phyloP scores from a whole-genome alignment of 2,329 filamentous ascomycete species.

The Calcarisporium arbuscula region DNA sequence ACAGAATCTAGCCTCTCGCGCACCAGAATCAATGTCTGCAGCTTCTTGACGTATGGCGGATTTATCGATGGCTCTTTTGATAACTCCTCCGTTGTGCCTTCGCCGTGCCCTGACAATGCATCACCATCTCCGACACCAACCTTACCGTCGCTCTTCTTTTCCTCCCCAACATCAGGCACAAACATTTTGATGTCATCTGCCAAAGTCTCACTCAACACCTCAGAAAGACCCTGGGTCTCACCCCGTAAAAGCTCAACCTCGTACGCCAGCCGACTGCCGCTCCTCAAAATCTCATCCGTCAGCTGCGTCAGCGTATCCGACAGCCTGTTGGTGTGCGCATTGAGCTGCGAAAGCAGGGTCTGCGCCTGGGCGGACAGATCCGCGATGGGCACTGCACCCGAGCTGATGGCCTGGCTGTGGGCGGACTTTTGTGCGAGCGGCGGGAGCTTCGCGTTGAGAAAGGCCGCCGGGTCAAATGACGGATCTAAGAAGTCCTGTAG shows the following conservation, averaged over 20 bases:
- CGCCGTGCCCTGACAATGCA: no score
- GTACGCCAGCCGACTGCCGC: constrained; percentile 82
- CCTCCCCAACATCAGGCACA: constrained; percentile 53
- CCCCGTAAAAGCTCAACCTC: constrained; percentile 91
- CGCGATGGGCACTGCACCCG: constrained; percentile 53
- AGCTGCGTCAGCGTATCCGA: constrained; percentile 78
- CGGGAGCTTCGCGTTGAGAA: constrained; percentile 75
- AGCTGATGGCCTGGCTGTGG: constrained; percentile 12
- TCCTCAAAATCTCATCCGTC: constrained; percentile 90
- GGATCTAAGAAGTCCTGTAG: constrained; percentile 69
- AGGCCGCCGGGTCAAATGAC: constrained; percentile 76
- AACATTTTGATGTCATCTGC: constrained; percentile 68
- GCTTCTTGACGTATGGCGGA: constrained; percentile 65
- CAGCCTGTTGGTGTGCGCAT: constrained; percentile 77
- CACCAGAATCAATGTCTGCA: constrained; percentile 78
- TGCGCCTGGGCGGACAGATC: constrained; percentile 78
- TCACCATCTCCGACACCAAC: no score
- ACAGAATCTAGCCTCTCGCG: constrained; percentile 81
- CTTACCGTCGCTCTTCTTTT: no score
- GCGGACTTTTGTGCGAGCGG: constrained; percentile 47
- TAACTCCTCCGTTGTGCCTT: no score
- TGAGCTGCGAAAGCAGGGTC: constrained; percentile 77
- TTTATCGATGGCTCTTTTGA: no score
- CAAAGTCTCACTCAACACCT: constrained; percentile 68
- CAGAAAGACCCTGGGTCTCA: constrained; percentile 74